phyloP scores from a whole-genome alignment of 2,329 filamentous ascomycete species.

The Pyrenochaeta sp. region DNA sequence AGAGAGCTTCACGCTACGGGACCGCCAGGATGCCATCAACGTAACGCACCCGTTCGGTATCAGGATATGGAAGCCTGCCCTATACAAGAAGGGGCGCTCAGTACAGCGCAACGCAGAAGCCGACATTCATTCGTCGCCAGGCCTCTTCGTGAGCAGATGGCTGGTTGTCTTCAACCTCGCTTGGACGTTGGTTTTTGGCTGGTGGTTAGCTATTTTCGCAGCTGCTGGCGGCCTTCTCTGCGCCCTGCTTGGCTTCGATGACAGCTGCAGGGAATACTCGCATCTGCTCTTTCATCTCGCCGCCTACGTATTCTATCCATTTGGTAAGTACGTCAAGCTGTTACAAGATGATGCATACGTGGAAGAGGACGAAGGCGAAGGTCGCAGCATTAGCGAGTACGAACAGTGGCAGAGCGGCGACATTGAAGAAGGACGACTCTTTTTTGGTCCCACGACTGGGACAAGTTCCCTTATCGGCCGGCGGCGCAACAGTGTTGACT shows the following conservation, averaged over 20 bases:
- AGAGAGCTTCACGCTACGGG: conserved; percentile 97
- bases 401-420: conserved; percentile 99
- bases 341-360: conserved; percentile 94
- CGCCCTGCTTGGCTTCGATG: conserved; percentile 77
- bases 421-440: conserved; percentile 91
- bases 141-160: conserved; percentile 83
- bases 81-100: conserved; percentile 97
- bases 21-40: conserved; percentile 97
- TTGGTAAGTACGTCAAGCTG: conserved; percentile 93
- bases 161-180: conserved; percentile 86
- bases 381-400: conserved; percentile 96
- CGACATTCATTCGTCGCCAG: conserved; percentile 95
- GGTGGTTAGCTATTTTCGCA: conserved; percentile 88
- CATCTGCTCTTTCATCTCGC: conserved; percentile 83
- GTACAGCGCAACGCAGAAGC: conserved; percentile 96
- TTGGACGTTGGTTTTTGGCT: conserved; percentile 93
- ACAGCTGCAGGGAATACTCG: conserved; percentile 86
- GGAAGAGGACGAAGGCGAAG: conserved; percentile 94
- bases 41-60: conserved; percentile 99
- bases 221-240: conserved; percentile 79
- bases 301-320: conserved; percentile 91
- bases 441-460: conserved; percentile 83
- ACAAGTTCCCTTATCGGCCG: conserved; percentile 81
- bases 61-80: conserved; percentile 95
- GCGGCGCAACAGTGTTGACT: conserved; percentile 88